Evolutionary conservation across 106 monocot species (phyloP).

Genomic region (Amphibolis antarctica): DNA sequence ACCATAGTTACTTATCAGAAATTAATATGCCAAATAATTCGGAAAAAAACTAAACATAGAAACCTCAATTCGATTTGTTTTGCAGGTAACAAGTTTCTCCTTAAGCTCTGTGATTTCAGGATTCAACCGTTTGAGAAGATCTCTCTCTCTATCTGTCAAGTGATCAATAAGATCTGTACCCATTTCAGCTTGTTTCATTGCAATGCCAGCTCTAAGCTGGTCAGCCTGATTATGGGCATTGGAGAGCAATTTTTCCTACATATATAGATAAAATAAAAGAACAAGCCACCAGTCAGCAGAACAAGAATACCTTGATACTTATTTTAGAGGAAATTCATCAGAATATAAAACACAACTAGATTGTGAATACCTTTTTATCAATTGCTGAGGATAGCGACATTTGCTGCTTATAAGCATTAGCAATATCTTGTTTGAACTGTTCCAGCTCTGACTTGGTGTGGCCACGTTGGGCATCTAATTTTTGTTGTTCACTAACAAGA

Average conservation of each 20-base stretch:
- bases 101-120: conserved; percentile 95
- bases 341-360: neutral
- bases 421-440: conserved; percentile 71
- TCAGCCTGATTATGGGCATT: conserved; percentile 73
- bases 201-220: conserved; percentile 85
- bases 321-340: neutral
- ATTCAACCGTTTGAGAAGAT: conserved; percentile 77
- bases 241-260: conserved; percentile 75
- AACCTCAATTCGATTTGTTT: conserved; percentile 74
- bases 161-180: conserved; percentile 97
- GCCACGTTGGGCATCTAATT: conserved; percentile 64
- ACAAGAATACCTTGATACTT: neutral
- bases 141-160: conserved; percentile 60
- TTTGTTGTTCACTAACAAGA: conserved; percentile 75
- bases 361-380: conserved; percentile 59
- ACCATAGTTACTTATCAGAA: neutral
- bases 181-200: conserved; percentile 95
- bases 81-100: conserved; percentile 77
- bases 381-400: conserved; percentile 52
- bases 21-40: neutral
- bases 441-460: conserved; percentile 72
- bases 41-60: conserved; percentile 4
- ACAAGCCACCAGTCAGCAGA: neutral
- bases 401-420: conserved; percentile 66
- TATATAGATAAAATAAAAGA: neutral